These are phyloP conservation scores for Pholiota molesta DNA, from an alignment of 768 basidiomycete genomes.

Conservation along the genomic window DNA sequence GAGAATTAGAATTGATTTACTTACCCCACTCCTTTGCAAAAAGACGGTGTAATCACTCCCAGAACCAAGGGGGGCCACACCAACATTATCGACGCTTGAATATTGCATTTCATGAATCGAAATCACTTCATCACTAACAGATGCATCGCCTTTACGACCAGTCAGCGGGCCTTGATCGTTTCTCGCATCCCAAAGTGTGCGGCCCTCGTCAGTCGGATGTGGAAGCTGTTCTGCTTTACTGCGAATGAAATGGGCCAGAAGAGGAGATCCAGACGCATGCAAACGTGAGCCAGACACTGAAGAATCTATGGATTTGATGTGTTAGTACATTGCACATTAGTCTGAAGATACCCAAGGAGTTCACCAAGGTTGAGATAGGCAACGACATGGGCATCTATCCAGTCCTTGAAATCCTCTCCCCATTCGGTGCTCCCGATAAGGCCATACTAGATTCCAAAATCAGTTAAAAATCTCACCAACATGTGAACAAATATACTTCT, in stretches of 20 bases:
- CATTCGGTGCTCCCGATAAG: constrained; percentile 88
- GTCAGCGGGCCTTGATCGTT: constrained; percentile 57
- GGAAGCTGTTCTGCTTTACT: constrained; percentile 69
- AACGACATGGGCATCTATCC: constrained; percentile 77
- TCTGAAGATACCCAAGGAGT: neutral
- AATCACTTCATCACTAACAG: constrained; percentile 18
- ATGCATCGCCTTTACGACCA: constrained; percentile 28
- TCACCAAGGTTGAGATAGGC: constrained; percentile 84
- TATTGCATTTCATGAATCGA: constrained; percentile 45
- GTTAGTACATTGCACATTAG: neutral
- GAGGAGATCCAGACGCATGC: constrained; percentile 68
- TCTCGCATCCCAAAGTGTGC: constrained; percentile 80
- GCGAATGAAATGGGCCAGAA: constrained; percentile 76
- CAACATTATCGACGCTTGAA: constrained; percentile 32
- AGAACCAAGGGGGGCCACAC: constrained; percentile 66
- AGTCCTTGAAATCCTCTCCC: constrained; percentile 89
- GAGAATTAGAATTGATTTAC: constrained; percentile 12
- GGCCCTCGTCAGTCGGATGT: constrained; percentile 66
- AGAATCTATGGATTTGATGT: constrained; percentile 14
- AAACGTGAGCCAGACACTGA: constrained; percentile 68
- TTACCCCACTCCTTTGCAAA: constrained; percentile 64
- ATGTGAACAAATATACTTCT: constrained; percentile 46
- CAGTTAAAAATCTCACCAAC: neutral
- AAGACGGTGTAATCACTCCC: constrained; percentile 93
- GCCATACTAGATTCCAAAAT: constrained; percentile 42